Evolutionary conservation across 139 green algal species (phyloP).

Genomic region (Pseudopediastrum boryanum): DNA sequence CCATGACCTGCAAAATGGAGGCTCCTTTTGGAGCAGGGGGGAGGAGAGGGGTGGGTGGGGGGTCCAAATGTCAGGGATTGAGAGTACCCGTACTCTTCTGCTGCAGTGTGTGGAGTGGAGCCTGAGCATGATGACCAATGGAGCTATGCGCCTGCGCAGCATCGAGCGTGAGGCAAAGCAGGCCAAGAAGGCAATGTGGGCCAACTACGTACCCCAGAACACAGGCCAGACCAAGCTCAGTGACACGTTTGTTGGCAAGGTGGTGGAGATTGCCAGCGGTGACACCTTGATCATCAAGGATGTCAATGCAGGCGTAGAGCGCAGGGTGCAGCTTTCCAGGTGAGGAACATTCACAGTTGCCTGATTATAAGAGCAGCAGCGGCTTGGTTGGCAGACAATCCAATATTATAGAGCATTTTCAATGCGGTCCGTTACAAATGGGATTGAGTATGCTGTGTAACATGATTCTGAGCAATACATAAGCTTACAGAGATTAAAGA

Average conservation of each 20-base stretch:
- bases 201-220: conserved; percentile 75
- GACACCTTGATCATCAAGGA: conserved; percentile 91
- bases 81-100: conserved; percentile 8
- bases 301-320: conserved; percentile 64
- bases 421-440: too few species aligned
- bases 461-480: too few species aligned
- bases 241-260: conserved; percentile 78
- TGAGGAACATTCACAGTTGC: too few species aligned
- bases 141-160: conserved; percentile 72
- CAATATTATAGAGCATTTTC: too few species aligned
- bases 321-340: conserved; percentile 83
- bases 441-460: too few species aligned
- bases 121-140: conserved; percentile 74
- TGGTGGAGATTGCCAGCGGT: conserved; percentile 90
- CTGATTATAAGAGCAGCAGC: too few species aligned
- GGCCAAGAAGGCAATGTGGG: conserved; percentile 76
- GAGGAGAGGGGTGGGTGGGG: too few species aligned
- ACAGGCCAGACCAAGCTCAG: conserved; percentile 70
- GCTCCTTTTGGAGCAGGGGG: too few species aligned
- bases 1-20: too few species aligned
- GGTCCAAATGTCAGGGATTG: too few species aligned
- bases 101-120: conserved; percentile 82
- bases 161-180: conserved; percentile 86
- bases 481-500: too few species aligned
- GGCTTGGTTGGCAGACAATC: too few species aligned